These are phyloP conservation scores for Candida golubevii DNA, from an alignment of 805 yeast species.

Conservation along the genomic window DNA sequence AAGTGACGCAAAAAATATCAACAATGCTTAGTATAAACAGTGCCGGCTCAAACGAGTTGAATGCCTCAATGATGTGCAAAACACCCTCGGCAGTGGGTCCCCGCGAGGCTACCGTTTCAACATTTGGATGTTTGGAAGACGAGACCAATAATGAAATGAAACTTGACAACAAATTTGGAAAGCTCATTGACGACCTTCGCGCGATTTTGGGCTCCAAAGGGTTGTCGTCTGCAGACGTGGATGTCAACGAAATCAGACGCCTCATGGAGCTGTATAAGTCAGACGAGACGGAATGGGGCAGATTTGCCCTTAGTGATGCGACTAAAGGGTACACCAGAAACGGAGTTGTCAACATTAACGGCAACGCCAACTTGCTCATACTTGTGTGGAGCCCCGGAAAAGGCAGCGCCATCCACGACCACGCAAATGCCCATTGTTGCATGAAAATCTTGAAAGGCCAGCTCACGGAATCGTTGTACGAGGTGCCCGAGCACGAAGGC, in stretches of 20 bases:
- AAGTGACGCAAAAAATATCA: not conserved
- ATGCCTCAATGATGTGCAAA: slow-evolving; percentile 8
- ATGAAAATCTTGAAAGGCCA: slow-evolving; percentile 64
- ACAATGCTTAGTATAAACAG: slow-evolving; percentile 7
- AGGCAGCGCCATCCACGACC: slow-evolving; percentile 66
- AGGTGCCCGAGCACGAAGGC: slow-evolving; percentile 39
- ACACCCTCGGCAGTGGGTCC: slow-evolving; percentile 5
- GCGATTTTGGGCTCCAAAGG: slow-evolving; percentile 31
- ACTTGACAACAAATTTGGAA: slow-evolving; percentile 15
- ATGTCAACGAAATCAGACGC: slow-evolving; percentile 42
- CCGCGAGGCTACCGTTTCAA: slow-evolving; percentile 8
- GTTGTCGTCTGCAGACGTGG: slow-evolving; percentile 45
- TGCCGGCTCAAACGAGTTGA: slow-evolving; percentile 6
- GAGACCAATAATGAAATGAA: slow-evolving; percentile 16
- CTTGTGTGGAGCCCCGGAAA: slow-evolving; percentile 69
- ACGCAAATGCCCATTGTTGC: slow-evolving; percentile 71
- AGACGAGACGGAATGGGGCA: slow-evolving; percentile 51
- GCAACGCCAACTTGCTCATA: slow-evolving; percentile 61
- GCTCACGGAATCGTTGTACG: slow-evolving; percentile 54
- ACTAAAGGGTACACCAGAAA: slow-evolving; percentile 54
- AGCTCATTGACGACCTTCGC: slow-evolving; percentile 27
- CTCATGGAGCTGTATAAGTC: slow-evolving; percentile 48
- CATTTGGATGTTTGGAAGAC: slow-evolving; percentile 16
- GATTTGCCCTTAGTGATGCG: slow-evolving; percentile 52
- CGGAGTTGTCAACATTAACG: slow-evolving; percentile 71